Evolutionary conservation across 768 basidiomycete genomes (phyloP).

Genomic region (Boletus rufocinnamomeus): DNA sequence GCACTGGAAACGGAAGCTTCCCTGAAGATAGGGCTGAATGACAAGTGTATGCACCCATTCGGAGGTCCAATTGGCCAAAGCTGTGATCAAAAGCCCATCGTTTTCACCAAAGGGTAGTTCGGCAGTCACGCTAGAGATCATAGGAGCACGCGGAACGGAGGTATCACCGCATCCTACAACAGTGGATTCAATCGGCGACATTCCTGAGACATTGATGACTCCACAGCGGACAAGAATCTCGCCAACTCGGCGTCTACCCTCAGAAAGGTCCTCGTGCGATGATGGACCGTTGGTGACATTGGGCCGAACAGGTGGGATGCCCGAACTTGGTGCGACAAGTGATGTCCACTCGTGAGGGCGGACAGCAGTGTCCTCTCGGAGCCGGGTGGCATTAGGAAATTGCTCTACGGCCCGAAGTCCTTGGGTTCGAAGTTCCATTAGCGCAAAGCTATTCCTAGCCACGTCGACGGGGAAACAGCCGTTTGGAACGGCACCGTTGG

Average conservation of each 20-base stretch:
- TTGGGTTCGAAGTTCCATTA: conserved; percentile 10
- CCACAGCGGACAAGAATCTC: conserved; percentile 26
- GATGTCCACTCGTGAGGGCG: conserved; percentile 2
- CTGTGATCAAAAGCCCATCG: conserved; percentile 8
- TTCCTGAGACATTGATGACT: conserved; percentile 13
- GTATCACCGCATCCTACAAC: background rate
- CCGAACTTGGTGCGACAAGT: conserved; percentile 8
- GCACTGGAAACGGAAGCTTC: conserved; percentile 24
- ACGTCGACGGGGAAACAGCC: background rate
- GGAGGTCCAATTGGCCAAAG: conserved; percentile 29
- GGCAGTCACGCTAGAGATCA: background rate
- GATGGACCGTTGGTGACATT: background rate
- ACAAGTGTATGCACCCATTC: conserved; percentile 30
- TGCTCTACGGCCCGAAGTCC: conserved; percentile 1
- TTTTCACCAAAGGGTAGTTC: conserved; percentile 1
- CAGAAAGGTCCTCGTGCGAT: conserved; percentile 10
- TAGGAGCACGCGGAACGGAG: background rate
- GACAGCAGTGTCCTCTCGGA: background rate
- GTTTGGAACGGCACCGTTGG: conserved; percentile 2
- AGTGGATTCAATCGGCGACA: background rate
- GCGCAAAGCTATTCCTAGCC: background rate
- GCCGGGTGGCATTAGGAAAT: background rate
- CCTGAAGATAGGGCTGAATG: conserved; percentile 22
- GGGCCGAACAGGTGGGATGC: background rate
- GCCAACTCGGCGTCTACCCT: conserved; percentile 22